Percentiles rank a stretch among this genome's conserved stretches.
Evolutionary conservation across 2,329 filamentous ascomycete genomes (phyloP).

Genomic region (Calonectria ilicicola): DNA sequence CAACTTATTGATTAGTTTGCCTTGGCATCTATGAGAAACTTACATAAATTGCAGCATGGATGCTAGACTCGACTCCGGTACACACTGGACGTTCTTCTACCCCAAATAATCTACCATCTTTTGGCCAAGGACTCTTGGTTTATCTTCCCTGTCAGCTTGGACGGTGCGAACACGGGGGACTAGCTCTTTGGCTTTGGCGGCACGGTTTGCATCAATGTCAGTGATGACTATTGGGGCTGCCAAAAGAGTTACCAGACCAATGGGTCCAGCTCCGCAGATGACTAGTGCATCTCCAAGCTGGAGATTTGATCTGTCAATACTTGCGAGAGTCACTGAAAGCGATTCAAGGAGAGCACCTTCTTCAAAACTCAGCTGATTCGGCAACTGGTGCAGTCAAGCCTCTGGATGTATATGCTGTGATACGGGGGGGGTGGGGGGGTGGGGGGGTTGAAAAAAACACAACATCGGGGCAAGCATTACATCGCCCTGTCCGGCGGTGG

Average conservation of each 20-base stretch:
- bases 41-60: constrained; percentile 44
- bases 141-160: constrained; percentile 23
- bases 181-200: constrained; percentile 31
- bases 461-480: constrained; percentile 55
- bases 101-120: constrained; percentile 38
- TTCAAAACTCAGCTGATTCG: constrained; percentile 44
- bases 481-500: constrained; percentile 50
- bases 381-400: constrained; percentile 54
- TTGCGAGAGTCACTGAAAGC: constrained; percentile 59
- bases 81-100: constrained; percentile 72
- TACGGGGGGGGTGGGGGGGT: constrained; percentile 53
- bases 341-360: constrained; percentile 56
- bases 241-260: constrained; percentile 52
- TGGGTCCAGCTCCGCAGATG: constrained; percentile 51
- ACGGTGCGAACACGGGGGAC: constrained; percentile 55
- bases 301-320: constrained; percentile 52
- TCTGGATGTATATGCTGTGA: constrained; percentile 52
- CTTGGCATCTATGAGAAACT: neutral
- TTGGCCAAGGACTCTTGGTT: constrained; percentile 42
- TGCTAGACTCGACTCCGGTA: constrained; percentile 73
- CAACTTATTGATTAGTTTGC: no score
- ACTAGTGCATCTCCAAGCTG: constrained; percentile 52
- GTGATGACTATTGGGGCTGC: constrained; percentile 56
- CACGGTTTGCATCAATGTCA: constrained; percentile 45
- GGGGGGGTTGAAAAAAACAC: constrained; percentile 55